Evolutionary conservation across 75 land plant species (phyloP), one percentile per base, ranked within the genome.

Genomic region (Gnetum montanum): DNA sequence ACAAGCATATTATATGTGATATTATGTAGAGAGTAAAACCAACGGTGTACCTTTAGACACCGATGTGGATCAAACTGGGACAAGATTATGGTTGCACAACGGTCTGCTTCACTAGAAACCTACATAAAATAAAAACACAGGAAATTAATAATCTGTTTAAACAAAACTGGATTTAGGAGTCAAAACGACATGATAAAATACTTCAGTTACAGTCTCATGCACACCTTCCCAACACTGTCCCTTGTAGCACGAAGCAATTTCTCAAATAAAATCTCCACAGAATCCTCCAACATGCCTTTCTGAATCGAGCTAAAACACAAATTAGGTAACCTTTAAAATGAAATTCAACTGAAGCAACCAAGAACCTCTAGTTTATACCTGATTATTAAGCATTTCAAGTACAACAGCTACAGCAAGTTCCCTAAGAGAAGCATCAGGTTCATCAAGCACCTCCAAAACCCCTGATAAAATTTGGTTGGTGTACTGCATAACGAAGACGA

Each of bases 71-170:
- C 91, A 79, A 70, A 83, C 60, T 90, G 85, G 35, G 83, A 70
- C 61, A 94, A 68, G 26, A 90, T 72, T 47, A 75, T 59, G 38
- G 62, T 80, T 63, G 91, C 65, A 63, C 91, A 94, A 6, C 73
- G 77, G 41, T 90, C 85, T 30, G 88, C 91, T 58, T 81, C 96
- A 76, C 61, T 86, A 62, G 84, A 71, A 49, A 94, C 98, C 98
- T 91, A 60, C 30, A 67, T 34, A 31, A 4, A 23, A 57, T 33
- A 44, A 25, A n/a, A n/a, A n/a, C n/a, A n/a, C 12, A 1, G 34
- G 34, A 29, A 46, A 24, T n/a, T n/a, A n/a, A n/a, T n/a, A n/a
- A n/a, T n/a, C n/a, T n/a, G n/a, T n/a, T n/a, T n/a, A n/a, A n/a
- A n/a, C n/a, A n/a, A n/a, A n/a, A n/a, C n/a, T n/a, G n/a, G n/a